phyloP scores from a whole-genome alignment of 2,329 filamentous ascomycete genomes.

The Fusarium sp. region DNA sequence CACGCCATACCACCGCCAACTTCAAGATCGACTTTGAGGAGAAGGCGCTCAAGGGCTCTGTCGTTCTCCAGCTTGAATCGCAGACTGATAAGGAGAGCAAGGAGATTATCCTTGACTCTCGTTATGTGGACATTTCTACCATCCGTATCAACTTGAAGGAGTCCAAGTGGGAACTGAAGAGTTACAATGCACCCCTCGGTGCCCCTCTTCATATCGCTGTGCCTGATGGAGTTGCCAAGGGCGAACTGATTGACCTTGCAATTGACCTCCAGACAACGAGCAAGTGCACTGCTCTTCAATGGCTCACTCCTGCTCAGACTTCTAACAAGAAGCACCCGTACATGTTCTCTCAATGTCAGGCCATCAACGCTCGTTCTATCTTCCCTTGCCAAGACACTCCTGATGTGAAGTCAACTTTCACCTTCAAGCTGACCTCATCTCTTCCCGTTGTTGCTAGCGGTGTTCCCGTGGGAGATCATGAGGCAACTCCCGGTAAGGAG shows the following conservation, averaged over 20 bases:
- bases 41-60: slow-evolving; percentile 80
- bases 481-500: slow-evolving; percentile 58
- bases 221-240: slow-evolving; percentile 65
- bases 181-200: slow-evolving; percentile 79
- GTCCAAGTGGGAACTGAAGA: slow-evolving; percentile 75
- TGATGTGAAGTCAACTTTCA: slow-evolving; percentile 95
- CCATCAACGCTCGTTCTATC: slow-evolving; percentile 91
- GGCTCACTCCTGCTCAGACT: slow-evolving; percentile 93
- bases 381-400: slow-evolving; percentile 98
- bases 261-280: slow-evolving; percentile 85
- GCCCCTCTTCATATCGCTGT: slow-evolving; percentile 75
- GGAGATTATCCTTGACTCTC: slow-evolving; percentile 90
- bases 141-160: slow-evolving; percentile 76
- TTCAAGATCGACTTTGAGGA: slow-evolving; percentile 86
- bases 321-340: slow-evolving; percentile 96
- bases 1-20: slow-evolving; percentile 83
- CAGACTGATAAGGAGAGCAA: slow-evolving; percentile 77
- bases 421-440: slow-evolving; percentile 86
- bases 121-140: slow-evolving; percentile 77
- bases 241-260: slow-evolving; percentile 64
- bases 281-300: slow-evolving; percentile 92
- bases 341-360: slow-evolving; percentile 98
- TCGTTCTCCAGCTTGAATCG: slow-evolving; percentile 80
- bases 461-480: slow-evolving; percentile 64
- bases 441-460: slow-evolving; percentile 94